Evolutionary conservation across 2,329 filamentous ascomycete genomes (phyloP).

Genomic region (Hortaea sp.): DNA sequence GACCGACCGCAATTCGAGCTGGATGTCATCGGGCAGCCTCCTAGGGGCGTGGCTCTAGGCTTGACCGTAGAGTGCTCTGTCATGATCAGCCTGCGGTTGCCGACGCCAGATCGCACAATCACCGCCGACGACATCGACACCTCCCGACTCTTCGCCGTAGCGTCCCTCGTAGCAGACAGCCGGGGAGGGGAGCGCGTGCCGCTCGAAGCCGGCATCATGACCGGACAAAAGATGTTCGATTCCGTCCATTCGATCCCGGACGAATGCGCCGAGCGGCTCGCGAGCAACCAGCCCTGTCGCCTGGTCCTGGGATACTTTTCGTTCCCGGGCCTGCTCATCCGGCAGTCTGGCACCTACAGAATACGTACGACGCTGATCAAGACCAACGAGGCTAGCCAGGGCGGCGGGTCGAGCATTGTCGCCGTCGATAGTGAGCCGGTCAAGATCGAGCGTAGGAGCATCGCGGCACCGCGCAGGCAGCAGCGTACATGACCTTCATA

Average conservation of each 20-base stretch:
- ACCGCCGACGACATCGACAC: conserved; percentile 17
- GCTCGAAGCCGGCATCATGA: conserved; percentile 19
- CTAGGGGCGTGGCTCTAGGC: conserved; percentile 15
- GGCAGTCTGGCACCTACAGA: conserved; percentile 21
- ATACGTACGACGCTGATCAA: conserved; percentile 21
- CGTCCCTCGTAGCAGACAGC: conserved; percentile 19
- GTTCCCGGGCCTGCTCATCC: conserved; percentile 22
- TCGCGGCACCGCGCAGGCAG: conserved; percentile 1
- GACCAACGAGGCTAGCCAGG: conserved; percentile 14
- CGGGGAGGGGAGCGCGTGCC: conserved; percentile 18
- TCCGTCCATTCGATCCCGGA: conserved; percentile 22
- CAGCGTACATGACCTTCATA: neutral
- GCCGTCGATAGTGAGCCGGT: conserved; percentile 22
- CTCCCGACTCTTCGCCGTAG: conserved; percentile 19
- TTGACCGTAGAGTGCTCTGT: conserved; percentile 21
- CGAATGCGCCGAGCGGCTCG: conserved; percentile 16
- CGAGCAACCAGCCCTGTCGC: conserved; percentile 18
- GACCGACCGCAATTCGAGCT: conserved; percentile 20
- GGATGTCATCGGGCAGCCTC: conserved; percentile 23
- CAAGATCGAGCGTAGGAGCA: conserved; percentile 16
- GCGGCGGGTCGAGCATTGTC: conserved; percentile 12
- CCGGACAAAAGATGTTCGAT: conserved; percentile 24
- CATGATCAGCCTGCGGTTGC: conserved; percentile 20
- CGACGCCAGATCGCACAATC: conserved; percentile 13
- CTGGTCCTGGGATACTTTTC: conserved; percentile 22